Evolutionary conservation across 129 eudicot species (phyloP).

Genomic region (Smallanthus sonchifolius): DNA sequence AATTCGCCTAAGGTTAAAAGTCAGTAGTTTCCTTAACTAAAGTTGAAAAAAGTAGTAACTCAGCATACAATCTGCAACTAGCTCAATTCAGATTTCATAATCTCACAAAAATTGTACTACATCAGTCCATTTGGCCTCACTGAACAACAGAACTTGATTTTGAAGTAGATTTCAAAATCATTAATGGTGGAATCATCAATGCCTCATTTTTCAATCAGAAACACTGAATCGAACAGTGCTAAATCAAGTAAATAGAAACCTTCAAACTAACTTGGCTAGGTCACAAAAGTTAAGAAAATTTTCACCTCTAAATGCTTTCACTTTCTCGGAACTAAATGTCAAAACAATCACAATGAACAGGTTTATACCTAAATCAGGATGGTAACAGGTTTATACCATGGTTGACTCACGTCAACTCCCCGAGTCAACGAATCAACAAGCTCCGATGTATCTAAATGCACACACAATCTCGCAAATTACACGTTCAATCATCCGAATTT

Average conservation of each 20-base stretch:
- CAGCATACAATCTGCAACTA: slow-evolving; percentile 4
- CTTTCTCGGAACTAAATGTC: not conserved
- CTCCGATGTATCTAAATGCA: not conserved
- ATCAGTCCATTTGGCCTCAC: not conserved
- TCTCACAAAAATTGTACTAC: not conserved
- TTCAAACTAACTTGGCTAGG: not conserved
- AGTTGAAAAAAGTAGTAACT: not conserved
- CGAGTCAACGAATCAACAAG: slow-evolving; percentile 12
- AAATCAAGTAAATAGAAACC: slow-evolving; percentile 1
- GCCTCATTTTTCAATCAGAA: not conserved
- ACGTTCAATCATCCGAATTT: not conserved
- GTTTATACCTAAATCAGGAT: slow-evolving; percentile 12
- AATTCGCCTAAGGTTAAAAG: not conserved
- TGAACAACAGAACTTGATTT: not conserved
- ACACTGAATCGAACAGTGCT: not conserved
- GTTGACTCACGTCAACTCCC: slow-evolving; percentile 23
- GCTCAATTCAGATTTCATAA: slow-evolving; percentile 15
- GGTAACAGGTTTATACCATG: slow-evolving; percentile 7
- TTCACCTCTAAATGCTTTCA: not conserved
- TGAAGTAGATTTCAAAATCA: not conserved
- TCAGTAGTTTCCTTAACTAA: not conserved
- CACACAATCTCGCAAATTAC: not conserved
- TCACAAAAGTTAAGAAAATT: not conserved
- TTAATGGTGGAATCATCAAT: not conserved
- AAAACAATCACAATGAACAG: not conserved